These are phyloP conservation scores for Russula lepida DNA, from an alignment of 768 basidiomycete species.

Conservation along the genomic window DNA sequence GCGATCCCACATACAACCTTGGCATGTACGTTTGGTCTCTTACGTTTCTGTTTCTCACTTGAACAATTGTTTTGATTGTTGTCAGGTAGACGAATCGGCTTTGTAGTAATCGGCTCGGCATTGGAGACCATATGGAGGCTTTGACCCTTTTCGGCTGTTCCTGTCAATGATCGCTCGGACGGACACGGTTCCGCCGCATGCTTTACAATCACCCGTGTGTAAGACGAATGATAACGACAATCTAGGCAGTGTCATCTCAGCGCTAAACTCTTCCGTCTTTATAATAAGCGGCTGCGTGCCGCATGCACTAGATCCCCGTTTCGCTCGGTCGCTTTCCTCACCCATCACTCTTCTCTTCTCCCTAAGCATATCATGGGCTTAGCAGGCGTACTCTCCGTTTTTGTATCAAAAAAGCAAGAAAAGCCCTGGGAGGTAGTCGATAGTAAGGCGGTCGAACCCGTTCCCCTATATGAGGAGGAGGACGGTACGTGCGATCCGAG, in stretches of 20 bases:
- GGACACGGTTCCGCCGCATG: not conserved
- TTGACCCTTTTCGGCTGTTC: not conserved
- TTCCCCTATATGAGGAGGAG: constrained; percentile 51
- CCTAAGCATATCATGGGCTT: constrained; percentile 15
- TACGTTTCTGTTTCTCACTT: not conserved
- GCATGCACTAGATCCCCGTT: not conserved
- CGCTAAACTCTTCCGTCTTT: constrained; percentile 7
- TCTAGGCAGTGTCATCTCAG: constrained; percentile 13
- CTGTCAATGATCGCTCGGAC: no score
- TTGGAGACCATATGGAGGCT: no score
- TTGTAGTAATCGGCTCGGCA: constrained; percentile 14
- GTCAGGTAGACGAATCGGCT: not conserved
- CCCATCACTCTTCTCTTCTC: not conserved
- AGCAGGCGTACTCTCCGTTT: constrained; percentile 24
- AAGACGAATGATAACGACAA: not conserved
- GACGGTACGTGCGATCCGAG: constrained; percentile 37
- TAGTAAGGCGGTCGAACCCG: constrained; percentile 52
- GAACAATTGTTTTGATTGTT: not conserved
- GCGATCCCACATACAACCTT: no score
- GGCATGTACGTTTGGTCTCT: not conserved
- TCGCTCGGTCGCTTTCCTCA: not conserved
- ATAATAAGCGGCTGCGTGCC: constrained; percentile 6
- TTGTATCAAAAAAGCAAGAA: constrained; percentile 46
- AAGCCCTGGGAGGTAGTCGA: constrained; percentile 74
- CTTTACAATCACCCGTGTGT: constrained; percentile 1